Percentiles rank a stretch among this genome's conserved stretches.
These are phyloP conservation scores for Oryza meyeriana DNA, from an alignment of 176 grass and related monocot species.

Conservation along the genomic window DNA sequence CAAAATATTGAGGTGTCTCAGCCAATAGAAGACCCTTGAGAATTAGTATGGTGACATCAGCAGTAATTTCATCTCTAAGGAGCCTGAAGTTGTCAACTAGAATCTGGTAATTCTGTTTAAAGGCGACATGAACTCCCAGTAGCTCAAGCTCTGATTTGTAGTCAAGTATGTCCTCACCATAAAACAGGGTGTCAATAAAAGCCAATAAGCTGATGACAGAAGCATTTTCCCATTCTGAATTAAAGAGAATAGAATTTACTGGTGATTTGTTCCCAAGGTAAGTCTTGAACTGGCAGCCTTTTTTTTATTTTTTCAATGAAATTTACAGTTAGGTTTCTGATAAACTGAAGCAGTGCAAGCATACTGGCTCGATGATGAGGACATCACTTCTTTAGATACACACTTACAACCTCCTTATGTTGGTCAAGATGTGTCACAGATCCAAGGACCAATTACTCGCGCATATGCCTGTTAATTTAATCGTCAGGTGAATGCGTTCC, in stretches of 20 bases:
- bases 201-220: constrained; percentile 43
- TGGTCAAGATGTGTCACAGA: too few species aligned
- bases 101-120: constrained; percentile 40
- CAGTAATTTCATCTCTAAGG: constrained; percentile 23
- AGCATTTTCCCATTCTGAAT: constrained; percentile 23
- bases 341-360: constrained; percentile 41
- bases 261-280: constrained; percentile 31
- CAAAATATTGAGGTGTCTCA: background rate
- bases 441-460: too few species aligned
- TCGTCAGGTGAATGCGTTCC: too few species aligned
- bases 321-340: constrained; percentile 36
- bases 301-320: constrained; percentile 29
- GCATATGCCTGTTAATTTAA: too few species aligned
- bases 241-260: constrained; percentile 26
- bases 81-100: constrained; percentile 41
- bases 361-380: too few species aligned
- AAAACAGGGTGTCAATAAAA: constrained; percentile 41
- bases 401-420: too few species aligned
- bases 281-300: constrained; percentile 38
- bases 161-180: constrained; percentile 33
- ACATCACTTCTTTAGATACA: too few species aligned
- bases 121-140: constrained; percentile 42
- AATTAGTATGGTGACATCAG: constrained; percentile 27
- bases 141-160: constrained; percentile 42
- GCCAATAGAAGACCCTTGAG: constrained; percentile 33